Evolutionary conservation across 305 asterid genomes (phyloP).

Genomic region (Salvia sclarea): DNA sequence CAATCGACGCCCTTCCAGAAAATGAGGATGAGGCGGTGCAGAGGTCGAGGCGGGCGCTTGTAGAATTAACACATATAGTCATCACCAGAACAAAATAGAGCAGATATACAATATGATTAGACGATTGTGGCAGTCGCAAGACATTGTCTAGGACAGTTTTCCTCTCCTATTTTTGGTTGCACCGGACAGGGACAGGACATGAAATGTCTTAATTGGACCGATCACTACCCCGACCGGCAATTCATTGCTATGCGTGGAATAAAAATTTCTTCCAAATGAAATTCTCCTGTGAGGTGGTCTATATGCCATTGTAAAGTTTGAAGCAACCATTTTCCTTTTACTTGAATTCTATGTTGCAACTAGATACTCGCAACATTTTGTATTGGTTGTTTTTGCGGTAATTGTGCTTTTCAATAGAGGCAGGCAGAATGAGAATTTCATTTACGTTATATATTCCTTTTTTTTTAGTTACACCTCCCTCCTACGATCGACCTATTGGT

Average conservation of each 20-base stretch:
- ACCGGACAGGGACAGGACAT: too few species aligned
- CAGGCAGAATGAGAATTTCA: too few species aligned
- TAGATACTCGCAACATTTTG: neutral
- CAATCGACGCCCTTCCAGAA: slow-evolving; percentile 75
- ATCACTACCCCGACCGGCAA: slow-evolving; percentile 24
- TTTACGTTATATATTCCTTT: too few species aligned
- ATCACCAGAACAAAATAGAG: slow-evolving; percentile 77
- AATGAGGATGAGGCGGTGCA: slow-evolving; percentile 69
- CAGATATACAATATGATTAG: slow-evolving; percentile 9
- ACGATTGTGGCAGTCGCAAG: slow-evolving; percentile 24
- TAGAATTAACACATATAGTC: slow-evolving; percentile 79
- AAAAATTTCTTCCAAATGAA: slow-evolving; percentile 25
- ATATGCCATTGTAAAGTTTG: slow-evolving; percentile 22
- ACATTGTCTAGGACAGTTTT: slow-evolving; percentile 32
- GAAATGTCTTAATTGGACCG: slow-evolving; percentile 12
- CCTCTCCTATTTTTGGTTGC: slow-evolving; percentile 11
- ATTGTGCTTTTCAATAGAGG: neutral
- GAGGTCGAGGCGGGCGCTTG: slow-evolving; percentile 82
- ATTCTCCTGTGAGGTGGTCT: neutral
- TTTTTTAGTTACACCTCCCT: too few species aligned
- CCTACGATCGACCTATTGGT: too few species aligned
- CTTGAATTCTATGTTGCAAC: slow-evolving; percentile 15
- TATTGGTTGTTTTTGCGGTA: neutral
- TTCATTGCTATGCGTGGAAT: slow-evolving; percentile 26
- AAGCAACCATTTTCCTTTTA: neutral